phyloP scores from a whole-genome alignment of 139 green algal genomes.

The Diplosphaera chodatii region DNA sequence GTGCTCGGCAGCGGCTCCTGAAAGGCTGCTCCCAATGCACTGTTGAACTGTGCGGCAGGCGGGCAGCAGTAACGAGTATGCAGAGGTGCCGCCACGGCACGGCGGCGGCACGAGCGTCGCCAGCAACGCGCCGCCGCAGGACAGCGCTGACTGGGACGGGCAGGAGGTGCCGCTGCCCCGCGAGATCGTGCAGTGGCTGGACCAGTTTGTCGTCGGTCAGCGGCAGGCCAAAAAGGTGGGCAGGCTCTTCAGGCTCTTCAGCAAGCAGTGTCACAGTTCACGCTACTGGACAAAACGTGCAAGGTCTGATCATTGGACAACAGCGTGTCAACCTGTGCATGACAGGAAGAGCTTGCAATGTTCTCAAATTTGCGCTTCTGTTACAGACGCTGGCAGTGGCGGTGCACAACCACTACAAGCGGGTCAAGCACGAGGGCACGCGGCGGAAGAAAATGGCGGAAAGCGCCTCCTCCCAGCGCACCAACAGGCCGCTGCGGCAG shows the following conservation, averaged over 20 bases:
- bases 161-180: conserved; percentile 49
- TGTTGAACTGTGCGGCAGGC: no score
- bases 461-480: not conserved
- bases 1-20: no score
- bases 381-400: conserved; percentile 75
- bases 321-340: no score
- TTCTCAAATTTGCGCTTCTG: no score
- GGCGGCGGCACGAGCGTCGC: conserved; percentile 20
- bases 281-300: no score
- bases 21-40: no score
- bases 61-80: not conserved
- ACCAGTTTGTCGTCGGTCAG: conserved; percentile 78
- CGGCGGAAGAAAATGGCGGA: conserved; percentile 11
- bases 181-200: conserved; percentile 64
- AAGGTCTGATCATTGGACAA: no score
- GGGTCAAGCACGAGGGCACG: conserved; percentile 41
- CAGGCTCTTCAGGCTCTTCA: no score
- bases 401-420: conserved; percentile 89
- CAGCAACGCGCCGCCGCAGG: conserved; percentile 2
- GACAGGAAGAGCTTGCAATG: no score
- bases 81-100: conserved; percentile 30
- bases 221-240: conserved; percentile 66
- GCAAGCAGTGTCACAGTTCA: no score
- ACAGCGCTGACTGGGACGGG: conserved; percentile 13
- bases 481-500: not conserved